Evolutionary conservation across 257 asterid species (phyloP).

Genomic region (Solanum okadae): DNA sequence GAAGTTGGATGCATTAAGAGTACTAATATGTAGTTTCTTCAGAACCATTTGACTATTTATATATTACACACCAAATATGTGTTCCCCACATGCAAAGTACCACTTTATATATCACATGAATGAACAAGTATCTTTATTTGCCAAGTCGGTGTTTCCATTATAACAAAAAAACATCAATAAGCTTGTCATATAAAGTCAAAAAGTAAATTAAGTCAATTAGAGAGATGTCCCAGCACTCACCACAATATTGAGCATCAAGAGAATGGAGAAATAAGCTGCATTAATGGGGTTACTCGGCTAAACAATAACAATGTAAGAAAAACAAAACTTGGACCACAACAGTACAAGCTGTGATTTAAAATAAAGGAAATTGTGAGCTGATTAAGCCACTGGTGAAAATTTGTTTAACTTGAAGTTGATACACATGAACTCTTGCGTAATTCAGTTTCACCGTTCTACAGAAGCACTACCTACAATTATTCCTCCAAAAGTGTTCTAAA

Average conservation of each 20-base stretch:
- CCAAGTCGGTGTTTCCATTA: background rate
- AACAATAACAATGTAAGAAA: background rate
- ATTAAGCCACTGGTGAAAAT: constrained; percentile 24
- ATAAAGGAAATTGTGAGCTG: background rate
- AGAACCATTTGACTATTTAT: background rate
- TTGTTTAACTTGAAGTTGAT: constrained; percentile 43
- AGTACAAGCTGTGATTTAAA: background rate
- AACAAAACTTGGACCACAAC: background rate
- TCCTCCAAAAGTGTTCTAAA: constrained; percentile 86
- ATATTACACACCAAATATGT: background rate
- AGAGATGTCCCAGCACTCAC: background rate
- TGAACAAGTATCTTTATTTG: background rate
- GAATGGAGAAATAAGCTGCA: background rate
- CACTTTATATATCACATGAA: background rate
- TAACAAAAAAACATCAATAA: background rate
- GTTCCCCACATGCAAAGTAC: background rate
- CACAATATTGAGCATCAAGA: background rate
- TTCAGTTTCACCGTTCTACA: constrained; percentile 43
- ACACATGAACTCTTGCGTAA: constrained; percentile 51
- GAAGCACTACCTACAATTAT: constrained; percentile 59
- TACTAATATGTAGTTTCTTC: background rate
- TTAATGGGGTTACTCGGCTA: background rate
- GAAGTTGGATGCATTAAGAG: background rate
- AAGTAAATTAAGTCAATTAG: background rate
- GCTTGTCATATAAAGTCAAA: background rate